Evolutionary conservation across 495 filamentous ascomycete species (phyloP).

Genomic region (Aspergillus coremiiformis): DNA sequence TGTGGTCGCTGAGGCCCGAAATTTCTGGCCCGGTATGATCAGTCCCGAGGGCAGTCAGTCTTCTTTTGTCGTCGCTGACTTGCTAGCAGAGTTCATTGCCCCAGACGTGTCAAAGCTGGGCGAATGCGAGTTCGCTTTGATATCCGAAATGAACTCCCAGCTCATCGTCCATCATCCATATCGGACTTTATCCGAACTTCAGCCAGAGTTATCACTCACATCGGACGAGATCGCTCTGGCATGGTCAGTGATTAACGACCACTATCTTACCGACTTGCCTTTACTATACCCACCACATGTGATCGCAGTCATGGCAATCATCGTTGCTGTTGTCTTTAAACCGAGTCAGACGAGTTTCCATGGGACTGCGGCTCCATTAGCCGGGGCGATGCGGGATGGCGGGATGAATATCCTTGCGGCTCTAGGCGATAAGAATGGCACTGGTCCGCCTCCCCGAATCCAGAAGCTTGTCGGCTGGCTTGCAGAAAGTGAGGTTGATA

Average conservation of each 20-base stretch:
- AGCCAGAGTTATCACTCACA: conserved; percentile 58
- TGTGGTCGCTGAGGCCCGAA: conserved; percentile 76
- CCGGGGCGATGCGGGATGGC: conserved; percentile 33
- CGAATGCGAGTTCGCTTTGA: conserved; percentile 93
- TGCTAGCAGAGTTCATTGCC: conserved; percentile 59
- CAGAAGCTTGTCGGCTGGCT: conserved; percentile 77
- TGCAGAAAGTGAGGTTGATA: conserved; percentile 86
- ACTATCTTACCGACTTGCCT: conserved; percentile 89
- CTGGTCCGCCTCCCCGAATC: conserved; percentile 47
- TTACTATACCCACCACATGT: conserved; percentile 82
- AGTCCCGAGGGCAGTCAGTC: not conserved
- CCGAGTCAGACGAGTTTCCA: conserved; percentile 44
- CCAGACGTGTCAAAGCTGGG: conserved; percentile 82
- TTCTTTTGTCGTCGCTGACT: conserved; percentile 10
- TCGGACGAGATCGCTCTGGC: conserved; percentile 73
- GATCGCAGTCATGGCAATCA: conserved; percentile 83
- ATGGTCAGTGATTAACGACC: conserved; percentile 89
- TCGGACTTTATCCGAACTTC: conserved; percentile 70
- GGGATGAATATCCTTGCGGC: conserved; percentile 36
- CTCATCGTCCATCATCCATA: conserved; percentile 98
- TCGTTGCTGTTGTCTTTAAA: conserved; percentile 74
- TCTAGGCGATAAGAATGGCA: conserved; percentile 28
- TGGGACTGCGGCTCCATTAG: conserved; percentile 33
- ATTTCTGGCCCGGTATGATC: conserved; percentile 70
- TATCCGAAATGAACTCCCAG: conserved; percentile 90